A percentile compares a stretch with the other conserved stretches of the same genome.
Evolutionary conservation across 2,329 filamentous ascomycete species (phyloP).

Genomic region (Phialocephala sp.): DNA sequence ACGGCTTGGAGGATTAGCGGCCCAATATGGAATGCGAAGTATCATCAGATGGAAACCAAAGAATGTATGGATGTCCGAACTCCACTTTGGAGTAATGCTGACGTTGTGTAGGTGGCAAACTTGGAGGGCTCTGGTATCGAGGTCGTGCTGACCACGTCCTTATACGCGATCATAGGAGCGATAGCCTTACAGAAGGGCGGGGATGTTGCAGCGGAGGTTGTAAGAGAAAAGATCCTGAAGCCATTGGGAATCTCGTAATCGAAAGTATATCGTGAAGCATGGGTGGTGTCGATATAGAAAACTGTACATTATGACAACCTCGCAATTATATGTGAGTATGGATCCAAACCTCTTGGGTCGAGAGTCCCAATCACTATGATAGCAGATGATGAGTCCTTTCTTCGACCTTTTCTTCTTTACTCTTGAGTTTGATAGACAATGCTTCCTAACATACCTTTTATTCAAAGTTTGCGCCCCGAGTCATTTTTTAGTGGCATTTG

Average conservation of each 20-base stretch:
- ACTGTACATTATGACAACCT: slow-evolving; percentile 36
- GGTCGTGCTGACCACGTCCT: slow-evolving; percentile 74
- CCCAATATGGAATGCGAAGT: slow-evolving; percentile 70
- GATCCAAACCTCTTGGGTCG: neutral
- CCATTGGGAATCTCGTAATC: slow-evolving; percentile 41
- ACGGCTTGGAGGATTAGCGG: slow-evolving; percentile 71
- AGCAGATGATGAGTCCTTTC: neutral
- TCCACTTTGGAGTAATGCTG: slow-evolving; percentile 22
- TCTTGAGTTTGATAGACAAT: too few species aligned
- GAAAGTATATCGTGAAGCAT: slow-evolving; percentile 28
- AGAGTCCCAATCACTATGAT: neutral
- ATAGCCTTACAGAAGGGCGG: slow-evolving; percentile 87
- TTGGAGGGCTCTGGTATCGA: slow-evolving; percentile 75
- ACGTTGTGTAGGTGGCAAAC: slow-evolving; percentile 61
- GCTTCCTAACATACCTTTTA: too few species aligned
- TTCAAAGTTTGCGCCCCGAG: too few species aligned
- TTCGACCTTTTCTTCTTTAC: neutral
- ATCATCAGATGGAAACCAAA: slow-evolving; percentile 90
- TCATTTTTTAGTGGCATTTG: too few species aligned
- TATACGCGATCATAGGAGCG: slow-evolving; percentile 89
- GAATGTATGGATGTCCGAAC: slow-evolving; percentile 58
- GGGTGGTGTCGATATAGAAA: slow-evolving; percentile 33
- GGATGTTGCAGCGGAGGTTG: slow-evolving; percentile 74
- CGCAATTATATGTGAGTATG: slow-evolving; percentile 10
- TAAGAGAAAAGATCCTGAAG: slow-evolving; percentile 65